Conservation (phyloP, 2,329 filamentous ascomycete species). For the Colletotrichum sp. region DNA sequence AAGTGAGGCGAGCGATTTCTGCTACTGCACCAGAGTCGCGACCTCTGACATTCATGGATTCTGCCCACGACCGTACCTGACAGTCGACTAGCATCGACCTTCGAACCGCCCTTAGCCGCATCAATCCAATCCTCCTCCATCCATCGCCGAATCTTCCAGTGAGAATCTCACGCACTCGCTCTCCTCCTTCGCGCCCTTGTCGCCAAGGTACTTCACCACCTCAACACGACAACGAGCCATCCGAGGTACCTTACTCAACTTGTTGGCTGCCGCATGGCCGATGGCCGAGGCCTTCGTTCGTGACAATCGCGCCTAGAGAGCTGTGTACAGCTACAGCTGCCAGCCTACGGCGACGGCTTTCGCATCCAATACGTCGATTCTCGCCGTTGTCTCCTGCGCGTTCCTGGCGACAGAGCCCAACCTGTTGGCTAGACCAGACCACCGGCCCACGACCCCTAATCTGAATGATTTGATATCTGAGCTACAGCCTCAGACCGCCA, state of each 20-base stretch:
- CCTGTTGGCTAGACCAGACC: constrained; percentile 4
- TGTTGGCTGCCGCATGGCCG: neutral
- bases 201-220: neutral
- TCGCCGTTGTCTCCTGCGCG: constrained; percentile 1
- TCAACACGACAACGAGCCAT: neutral
- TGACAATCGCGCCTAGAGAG: neutral
- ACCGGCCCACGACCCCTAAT: constrained; percentile 6
- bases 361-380: neutral
- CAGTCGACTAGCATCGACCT: neutral
- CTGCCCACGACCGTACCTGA: neutral
- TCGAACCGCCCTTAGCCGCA: neutral
- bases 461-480: neutral
- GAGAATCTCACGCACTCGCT: neutral
- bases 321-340: neutral
- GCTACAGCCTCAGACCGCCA: constrained; percentile 11
- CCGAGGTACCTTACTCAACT: neutral
- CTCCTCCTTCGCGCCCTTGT: neutral
- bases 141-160: neutral
- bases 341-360: neutral
- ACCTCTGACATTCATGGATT: neutral
- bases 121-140: neutral
- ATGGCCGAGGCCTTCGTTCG: neutral
- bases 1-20: constrained; percentile 18
- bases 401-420: constrained; percentile 17
- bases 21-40: neutral